phyloP scores from a whole-genome alignment of 345 rosid genomes.

The Gossypioides kirkii region DNA sequence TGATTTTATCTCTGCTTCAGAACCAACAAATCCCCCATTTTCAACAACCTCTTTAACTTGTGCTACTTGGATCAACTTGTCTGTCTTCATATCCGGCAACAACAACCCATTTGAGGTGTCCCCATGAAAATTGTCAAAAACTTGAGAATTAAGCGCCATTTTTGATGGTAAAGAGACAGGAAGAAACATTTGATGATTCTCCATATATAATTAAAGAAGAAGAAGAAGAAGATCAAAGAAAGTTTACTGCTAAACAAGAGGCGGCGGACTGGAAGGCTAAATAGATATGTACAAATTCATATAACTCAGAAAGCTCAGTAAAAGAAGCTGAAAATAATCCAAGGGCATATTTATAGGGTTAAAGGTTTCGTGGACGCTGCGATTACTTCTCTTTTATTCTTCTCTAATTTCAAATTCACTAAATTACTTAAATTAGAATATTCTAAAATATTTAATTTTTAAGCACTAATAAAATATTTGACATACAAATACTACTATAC shows the following conservation, averaged over 20 bases:
- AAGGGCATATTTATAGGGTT: constrained; percentile 5
- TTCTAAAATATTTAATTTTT: no score
- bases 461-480: no score
- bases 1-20: constrained; percentile 2
- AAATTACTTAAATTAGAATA: no score
- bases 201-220: constrained; percentile 18
- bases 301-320: not conserved
- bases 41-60: not conserved
- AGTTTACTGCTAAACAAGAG: constrained; percentile 6
- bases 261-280: constrained; percentile 9
- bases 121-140: constrained; percentile 11
- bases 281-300: not conserved
- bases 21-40: not conserved
- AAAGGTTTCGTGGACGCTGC: constrained; percentile 39
- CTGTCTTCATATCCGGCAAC: constrained; percentile 25
- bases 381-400: constrained; percentile 18
- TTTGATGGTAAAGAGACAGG: constrained; percentile 24
- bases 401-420: no score
- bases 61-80: not conserved
- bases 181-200: constrained; percentile 44
- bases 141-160: constrained; percentile 9
- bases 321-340: not conserved
- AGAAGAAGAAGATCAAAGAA: not conserved
- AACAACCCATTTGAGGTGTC: constrained; percentile 19
- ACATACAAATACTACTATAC: no score